These are phyloP conservation scores for Ascochyta rabiei DNA, from an alignment of 2,329 filamentous ascomycete genomes.

Conservation along the genomic window DNA sequence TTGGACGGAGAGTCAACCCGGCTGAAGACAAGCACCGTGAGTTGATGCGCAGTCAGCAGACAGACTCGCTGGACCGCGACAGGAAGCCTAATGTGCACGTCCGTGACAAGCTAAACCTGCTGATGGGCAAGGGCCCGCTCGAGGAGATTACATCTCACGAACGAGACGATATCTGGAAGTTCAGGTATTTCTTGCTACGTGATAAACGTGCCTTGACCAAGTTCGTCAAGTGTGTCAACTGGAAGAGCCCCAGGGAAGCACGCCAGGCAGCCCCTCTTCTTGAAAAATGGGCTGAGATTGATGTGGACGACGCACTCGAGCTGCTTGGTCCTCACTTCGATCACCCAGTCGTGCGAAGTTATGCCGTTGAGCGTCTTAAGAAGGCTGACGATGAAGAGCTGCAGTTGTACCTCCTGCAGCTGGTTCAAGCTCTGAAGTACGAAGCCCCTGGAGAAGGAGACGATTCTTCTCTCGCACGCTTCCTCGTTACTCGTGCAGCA, in stretches of 20 bases:
- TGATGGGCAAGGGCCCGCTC: constrained; percentile 91
- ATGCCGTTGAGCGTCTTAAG: constrained; percentile 87
- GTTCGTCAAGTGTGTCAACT: constrained; percentile 97
- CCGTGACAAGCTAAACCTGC: constrained; percentile 87
- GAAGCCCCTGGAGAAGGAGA: constrained; percentile 63
- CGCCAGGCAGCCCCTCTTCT: constrained; percentile 89
- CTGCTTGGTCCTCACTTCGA: constrained; percentile 91
- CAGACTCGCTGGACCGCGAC: constrained; percentile 93
- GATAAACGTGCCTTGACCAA: constrained; percentile 90
- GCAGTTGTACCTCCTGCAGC: constrained; percentile 85
- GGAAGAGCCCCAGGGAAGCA: constrained; percentile 83
- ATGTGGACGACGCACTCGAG: constrained; percentile 94
- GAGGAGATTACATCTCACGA: constrained; percentile 87
- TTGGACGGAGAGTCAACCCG: constrained; percentile 87
- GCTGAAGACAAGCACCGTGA: constrained; percentile 94
- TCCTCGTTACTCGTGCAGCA: constrained; percentile 85
- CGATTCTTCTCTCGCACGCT: constrained; percentile 86
- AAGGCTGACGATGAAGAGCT: constrained; percentile 94
- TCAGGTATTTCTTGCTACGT: constrained; percentile 88
- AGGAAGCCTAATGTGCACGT: constrained; percentile 96
- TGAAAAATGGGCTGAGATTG: constrained; percentile 93
- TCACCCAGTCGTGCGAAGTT: constrained; percentile 84
- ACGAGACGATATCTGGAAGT: constrained; percentile 96
- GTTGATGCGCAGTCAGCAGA: constrained; percentile 88
- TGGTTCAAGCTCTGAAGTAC: constrained; percentile 91